Evolutionary conservation across 208 protist genomes (phyloP).

Genomic region (Acanthamoeba polyphaga): DNA sequence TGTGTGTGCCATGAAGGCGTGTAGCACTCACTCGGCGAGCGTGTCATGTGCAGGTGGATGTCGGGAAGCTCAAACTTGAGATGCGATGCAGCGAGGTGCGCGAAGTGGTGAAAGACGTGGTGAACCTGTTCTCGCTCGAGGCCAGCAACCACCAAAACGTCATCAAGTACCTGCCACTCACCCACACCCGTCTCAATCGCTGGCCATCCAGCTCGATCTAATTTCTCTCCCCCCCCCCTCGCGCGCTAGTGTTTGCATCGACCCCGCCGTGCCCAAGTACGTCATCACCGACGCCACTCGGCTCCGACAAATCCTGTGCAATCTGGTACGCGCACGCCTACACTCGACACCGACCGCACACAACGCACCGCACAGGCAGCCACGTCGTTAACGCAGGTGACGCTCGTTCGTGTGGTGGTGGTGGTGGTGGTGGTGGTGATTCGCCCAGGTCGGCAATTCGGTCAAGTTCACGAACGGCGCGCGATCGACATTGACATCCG

Average conservation of each 20-base stretch:
- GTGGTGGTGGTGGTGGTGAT: neutral
- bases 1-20: neutral
- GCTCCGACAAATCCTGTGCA: slow-evolving; percentile 24
- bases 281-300: slow-evolving; percentile 9
- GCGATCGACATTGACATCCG: neutral
- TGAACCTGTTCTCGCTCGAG: slow-evolving; percentile 17
- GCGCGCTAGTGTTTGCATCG: neutral
- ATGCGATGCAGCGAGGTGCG: slow-evolving; percentile 12
- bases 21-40: no score
- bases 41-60: neutral
- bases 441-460: slow-evolving; percentile 2
- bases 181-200: no score
- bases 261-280: neutral
- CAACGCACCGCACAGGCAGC: no score
- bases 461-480: neutral
- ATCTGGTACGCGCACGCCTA: neutral
- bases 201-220: no score
- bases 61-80: slow-evolving; percentile 8
- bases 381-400: no score
- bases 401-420: neutral
- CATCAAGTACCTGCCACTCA: no score
- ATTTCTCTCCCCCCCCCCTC: no score
- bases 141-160: neutral
- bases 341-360: no score
- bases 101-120: neutral